Evolutionary conservation across 768 basidiomycete species (phyloP), one percentile per base, ranked within the genome.

Genomic region (Crassisporium funariophilum): DNA sequence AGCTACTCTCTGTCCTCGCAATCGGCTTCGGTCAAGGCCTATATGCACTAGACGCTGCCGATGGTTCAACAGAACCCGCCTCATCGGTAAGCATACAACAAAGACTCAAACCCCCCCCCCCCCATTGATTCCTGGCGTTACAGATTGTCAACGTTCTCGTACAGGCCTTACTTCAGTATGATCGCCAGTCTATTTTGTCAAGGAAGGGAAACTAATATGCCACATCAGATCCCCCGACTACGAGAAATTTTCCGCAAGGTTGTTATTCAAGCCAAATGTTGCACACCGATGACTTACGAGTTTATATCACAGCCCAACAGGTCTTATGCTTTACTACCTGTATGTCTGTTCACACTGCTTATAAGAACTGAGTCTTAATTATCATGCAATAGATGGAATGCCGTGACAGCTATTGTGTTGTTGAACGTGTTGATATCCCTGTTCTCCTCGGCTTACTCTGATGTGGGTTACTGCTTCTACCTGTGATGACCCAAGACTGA

Each of bases 361-460:
- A 53, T 37, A 24, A 16, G 13, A 11, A n/a, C n/a, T 10, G 19
- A 39, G 5, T 13, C 22, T 51, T 11, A 56, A 9, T 33, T 33
- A 10, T n/a, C 1, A 9, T 13, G 35, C 21, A 11, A 15, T 51
- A 87, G 86, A 35, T 95, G 91, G 92, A 92, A 86, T 67, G 78
- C 91, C 44, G 78, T 84, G 16, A 86, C 90, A 2, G 87, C 82
- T 13, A 78, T 97, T 40, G 80, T 98, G 44, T 76, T 97, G 40
- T 79, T 97, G 63, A 98, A 98, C 62, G 84, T 98, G 60, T 76
- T 98, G 59, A 93, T 98, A 56, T 97, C 94, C n/a, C 70, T 98
- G 56, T 97, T 97, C 64, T 84, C 93, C 13, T 91, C 92, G 40
- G 92, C 93, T 1, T 95, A 95, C 59, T 82, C 85, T 9, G 93